Base-by-base conservation (phyloP, 768 basidiomycete species). In the Macrolepiota fuliginosa region DNA sequence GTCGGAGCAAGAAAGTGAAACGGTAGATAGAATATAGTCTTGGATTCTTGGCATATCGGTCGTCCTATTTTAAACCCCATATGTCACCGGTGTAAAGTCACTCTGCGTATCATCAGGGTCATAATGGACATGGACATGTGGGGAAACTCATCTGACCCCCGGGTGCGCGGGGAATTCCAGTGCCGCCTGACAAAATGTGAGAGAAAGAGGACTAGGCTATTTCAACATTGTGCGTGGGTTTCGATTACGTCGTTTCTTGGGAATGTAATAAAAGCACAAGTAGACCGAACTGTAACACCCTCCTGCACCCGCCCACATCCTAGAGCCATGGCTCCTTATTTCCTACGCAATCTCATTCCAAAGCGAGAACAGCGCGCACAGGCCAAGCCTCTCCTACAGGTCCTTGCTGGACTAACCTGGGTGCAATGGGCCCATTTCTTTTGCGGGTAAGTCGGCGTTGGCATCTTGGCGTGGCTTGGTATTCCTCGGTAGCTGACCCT, bases 371-470 rank as follows among this genome's bases (percentile, higher is more conserved):
- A 69, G 50, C 68, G 73, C 13, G 61, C 65, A 11, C 67, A 71
- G 51, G 65, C 76, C 40, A 70, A 78, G 40, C 78, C 82, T 1
- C 63, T 85, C 35, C 66, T 84, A 40, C 67, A 72, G 5, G 84
- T 80, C 9, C 67, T 88, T 51, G 58, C 54, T 17, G 66, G 68
- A 10, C 66, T 89, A 54, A 83, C 78, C 1, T 82, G 74, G 73
- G 65, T 83, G 3, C 86, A 88, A 65, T 83, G 81, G 76, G 81
- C 80, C 3, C 79, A 84, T 55, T 87, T 87, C 70, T 84, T 79
- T 69, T 78, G 81, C 46, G 86, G 87, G 83, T 85, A 66, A 80
- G 85, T 74, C 32, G 24, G 12, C 37, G 36, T 22, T 39, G 53
- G 13, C 37, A 19, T 24, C 53, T 54, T 54, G 53, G 53, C 53